Base-by-base conservation (phyloP, 2,329 filamentous ascomycete species). In the Lasiodiplodia sp. region DNA sequence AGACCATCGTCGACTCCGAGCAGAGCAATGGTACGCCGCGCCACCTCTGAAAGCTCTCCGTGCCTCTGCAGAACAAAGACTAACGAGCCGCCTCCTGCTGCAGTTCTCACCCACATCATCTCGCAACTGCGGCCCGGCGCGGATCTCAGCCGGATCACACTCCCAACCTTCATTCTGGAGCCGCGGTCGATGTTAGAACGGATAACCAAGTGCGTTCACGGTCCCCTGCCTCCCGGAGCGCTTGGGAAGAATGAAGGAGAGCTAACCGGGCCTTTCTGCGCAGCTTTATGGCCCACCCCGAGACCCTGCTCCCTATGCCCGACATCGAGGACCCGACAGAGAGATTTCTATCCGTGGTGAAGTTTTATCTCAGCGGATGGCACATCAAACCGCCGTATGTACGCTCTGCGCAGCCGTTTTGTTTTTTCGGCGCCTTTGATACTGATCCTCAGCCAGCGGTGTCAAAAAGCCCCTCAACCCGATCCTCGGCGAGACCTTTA, bases 211-310 rank as follows among this genome's bases (percentile, higher is more conserved):
- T 97, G 84, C 73, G 89, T 83, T 16, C 51, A 66, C 56, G 44
- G 14, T 56, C 16, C 37, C 58, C 44, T 47, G 55, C 21, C 57
- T 40, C 62, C 58, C 12, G 23, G n/a, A 31, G 44, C 53, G 44
- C 49, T 23, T 62, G 57, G 55, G 73, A 74, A 51, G 72, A 18
- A 63, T 16, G 21, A 44, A 44, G 11, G 44, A 56, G 47, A 47
- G 37, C 68, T 75, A 64, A 79, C 74, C 64, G 53, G 51, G 60
- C 14, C 56, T 58, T n/a, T 25, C 21, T 28, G 52, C 66, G 69
- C 78, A 97, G 94, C 85, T 99, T 99, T 86, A 99, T 99, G 96
- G 96, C 95, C 75, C 96, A 99, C 79, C 96, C 96, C 51, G 96
- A 99, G 82, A 96, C 94, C 76, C 90, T 99, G 38, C 88, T 99